Conservation (phyloP, 345 rosid species). For the Eucalyptus tenuipes region DNA sequence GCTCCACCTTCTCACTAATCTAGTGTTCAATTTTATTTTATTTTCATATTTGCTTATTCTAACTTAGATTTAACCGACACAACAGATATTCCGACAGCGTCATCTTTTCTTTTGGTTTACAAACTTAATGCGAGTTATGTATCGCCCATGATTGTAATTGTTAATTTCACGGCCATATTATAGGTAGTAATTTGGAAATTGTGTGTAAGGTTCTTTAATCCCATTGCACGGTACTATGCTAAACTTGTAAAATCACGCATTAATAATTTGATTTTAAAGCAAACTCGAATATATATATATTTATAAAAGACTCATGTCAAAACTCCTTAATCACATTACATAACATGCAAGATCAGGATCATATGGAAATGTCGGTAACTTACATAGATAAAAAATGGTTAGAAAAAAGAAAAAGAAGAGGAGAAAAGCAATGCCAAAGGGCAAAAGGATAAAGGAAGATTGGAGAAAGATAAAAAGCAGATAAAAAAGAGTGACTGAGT, state of each 20-base stretch:
- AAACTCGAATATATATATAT: accelerated
- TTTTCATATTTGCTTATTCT: background rate
- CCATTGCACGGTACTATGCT: accelerated
- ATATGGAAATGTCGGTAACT: background rate
- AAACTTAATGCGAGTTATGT: background rate
- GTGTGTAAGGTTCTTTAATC: background rate
- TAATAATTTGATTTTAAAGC: background rate
- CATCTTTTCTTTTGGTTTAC: background rate
- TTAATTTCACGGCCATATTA: background rate
- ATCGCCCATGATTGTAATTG: background rate
- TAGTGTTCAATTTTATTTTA: background rate
- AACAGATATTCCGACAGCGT: accelerated
- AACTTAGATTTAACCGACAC: background rate
- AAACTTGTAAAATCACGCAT: background rate
- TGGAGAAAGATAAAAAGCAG: background rate
- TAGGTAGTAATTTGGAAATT: background rate
- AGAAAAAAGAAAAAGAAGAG: no score
- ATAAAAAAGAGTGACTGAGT: background rate
- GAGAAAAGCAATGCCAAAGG: background rate
- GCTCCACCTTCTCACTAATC: background rate
- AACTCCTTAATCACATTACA: background rate
- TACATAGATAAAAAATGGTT: background rate
- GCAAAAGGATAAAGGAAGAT: background rate
- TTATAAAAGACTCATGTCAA: accelerated
- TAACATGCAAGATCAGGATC: background rate